phyloP scores from a whole-genome alignment of 2,329 filamentous ascomycete species.

The Verruconis gallopava region DNA sequence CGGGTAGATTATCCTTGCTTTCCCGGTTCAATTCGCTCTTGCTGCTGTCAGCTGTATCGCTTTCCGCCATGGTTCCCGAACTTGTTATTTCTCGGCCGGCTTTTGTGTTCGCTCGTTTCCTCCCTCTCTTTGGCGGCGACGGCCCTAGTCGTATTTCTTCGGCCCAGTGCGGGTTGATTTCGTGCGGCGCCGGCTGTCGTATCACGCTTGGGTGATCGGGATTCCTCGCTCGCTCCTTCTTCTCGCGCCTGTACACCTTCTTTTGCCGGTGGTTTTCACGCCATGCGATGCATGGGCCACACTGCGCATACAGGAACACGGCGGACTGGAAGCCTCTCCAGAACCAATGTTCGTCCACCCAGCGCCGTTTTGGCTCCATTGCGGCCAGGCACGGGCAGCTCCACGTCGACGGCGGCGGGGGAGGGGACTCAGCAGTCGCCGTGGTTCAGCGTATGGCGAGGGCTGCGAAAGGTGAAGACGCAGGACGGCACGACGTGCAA shows the following conservation, averaged over 20 bases:
- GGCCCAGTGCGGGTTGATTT: constrained; percentile 78
- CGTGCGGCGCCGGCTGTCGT: constrained; percentile 67
- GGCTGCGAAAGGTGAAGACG: no score
- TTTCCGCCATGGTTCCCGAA: constrained; percentile 36
- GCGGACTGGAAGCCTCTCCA: constrained; percentile 53
- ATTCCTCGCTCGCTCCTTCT: constrained; percentile 43
- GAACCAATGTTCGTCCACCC: constrained; percentile 17
- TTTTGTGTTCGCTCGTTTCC: constrained; percentile 38
- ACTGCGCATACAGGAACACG: constrained; percentile 65
- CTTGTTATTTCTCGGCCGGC: constrained; percentile 49
- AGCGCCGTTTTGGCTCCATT: not conserved
- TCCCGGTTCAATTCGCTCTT: constrained; percentile 17
- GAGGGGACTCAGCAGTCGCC: no score
- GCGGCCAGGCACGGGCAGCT: no score
- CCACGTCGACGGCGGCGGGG: no score
- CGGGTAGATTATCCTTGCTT: constrained; percentile 16
- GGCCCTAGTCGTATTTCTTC: constrained; percentile 75
- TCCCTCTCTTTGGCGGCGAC: constrained; percentile 48
- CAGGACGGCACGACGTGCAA: no score
- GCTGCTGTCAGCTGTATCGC: constrained; percentile 32
- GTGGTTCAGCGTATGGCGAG: no score
- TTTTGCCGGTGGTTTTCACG: constrained; percentile 56
- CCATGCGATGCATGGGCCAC: constrained; percentile 59
- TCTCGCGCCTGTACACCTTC: constrained; percentile 56
- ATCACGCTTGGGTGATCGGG: constrained; percentile 40